A percentile compares a stretch with the other conserved stretches of the same genome.
Conservation (phyloP, 345 rosid species). For the Arabis hirsuta region DNA sequence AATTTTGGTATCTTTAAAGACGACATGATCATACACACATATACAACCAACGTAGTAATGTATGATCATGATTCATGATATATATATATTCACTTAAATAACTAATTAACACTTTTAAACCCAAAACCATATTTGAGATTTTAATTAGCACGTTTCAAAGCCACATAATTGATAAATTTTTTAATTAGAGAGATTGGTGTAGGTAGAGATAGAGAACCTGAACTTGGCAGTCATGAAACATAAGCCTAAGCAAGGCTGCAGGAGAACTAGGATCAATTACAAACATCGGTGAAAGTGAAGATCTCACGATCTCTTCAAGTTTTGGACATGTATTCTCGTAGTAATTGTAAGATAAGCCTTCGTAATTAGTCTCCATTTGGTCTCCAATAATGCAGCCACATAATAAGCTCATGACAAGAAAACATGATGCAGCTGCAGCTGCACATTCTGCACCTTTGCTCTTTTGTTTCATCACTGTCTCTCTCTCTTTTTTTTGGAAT, state of each 20-base stretch:
- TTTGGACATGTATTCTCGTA: slow-evolving; percentile 52
- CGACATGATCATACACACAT: neutral
- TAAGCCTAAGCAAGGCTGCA: slow-evolving; percentile 53
- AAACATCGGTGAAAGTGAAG: slow-evolving; percentile 44
- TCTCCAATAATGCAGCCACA: slow-evolving; percentile 30
- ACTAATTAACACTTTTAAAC: slow-evolving; percentile 4
- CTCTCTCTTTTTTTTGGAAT: neutral
- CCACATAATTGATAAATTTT: neutral
- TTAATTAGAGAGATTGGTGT: neutral
- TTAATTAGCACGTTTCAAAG: too few species aligned
- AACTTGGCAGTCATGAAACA: slow-evolving; percentile 65
- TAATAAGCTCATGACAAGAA: slow-evolving; percentile 34
- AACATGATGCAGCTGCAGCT: slow-evolving; percentile 18
- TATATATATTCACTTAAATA: slow-evolving; percentile 2
- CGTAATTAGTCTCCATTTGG: slow-evolving; percentile 23
- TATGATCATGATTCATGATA: neutral
- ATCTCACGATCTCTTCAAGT: slow-evolving; percentile 47
- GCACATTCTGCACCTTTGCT: slow-evolving; percentile 23
- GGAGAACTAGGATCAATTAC: slow-evolving; percentile 51
- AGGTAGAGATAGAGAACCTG: slow-evolving; percentile 43
- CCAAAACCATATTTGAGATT: neutral
- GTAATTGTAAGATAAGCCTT: slow-evolving; percentile 46
- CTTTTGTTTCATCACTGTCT: slow-evolving; percentile 32
- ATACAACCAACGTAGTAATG: neutral
- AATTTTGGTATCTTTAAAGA: neutral